Evolutionary conservation across 2,329 filamentous ascomycete species (phyloP), one percentile per base, ranked within the genome.

Genomic region (Alternaria hordeiaustralica): DNA sequence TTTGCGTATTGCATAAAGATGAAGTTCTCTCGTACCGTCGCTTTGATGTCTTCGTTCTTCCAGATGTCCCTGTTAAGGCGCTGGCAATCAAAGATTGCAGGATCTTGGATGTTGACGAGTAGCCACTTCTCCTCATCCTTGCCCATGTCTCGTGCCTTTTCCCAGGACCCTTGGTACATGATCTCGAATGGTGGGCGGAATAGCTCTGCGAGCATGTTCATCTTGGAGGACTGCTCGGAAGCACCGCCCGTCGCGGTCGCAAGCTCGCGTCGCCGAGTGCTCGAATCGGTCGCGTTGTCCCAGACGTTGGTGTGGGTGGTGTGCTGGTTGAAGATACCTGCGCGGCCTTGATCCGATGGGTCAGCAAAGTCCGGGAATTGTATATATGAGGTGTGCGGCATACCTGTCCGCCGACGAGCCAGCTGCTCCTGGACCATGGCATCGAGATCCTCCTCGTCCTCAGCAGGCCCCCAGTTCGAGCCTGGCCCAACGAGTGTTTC

Each of bases 1-100:
- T 97, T 97, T 71, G 90, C 89, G 82, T 96, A 98, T 76, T 99
- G 96, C 72, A 99, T 83, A 80, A 99, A 99, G 70, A 99, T 87
- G 78, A 99, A 99, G 81, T 96, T 94, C 77, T 97, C 95, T 72
- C 88, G 88, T 28, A 99, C 86, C 1, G 96, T 88, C n/a, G 92
- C 89, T 72, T 87, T 88, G 61, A 99, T 89, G 3, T 89, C 87
- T 18, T 87, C 80, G 71, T 97, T 92, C 81, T 97, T 97, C 96
- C 96, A 99, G 58, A 98, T 89, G 78, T 99, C 96, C 47, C 96
- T 88, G 77, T 99, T 99, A 18, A 99, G 84, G 3, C 92, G 87
- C 78, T 99, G 96, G 79, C 96, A 99, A 79, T 96, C 92, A 79
- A 99, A 99, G 74, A 97, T 90, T 36, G 92, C 92, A 69, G 92